phyloP scores from a whole-genome alignment of 2,329 filamentous ascomycete genomes.

The Xylariaceae sp. region DNA sequence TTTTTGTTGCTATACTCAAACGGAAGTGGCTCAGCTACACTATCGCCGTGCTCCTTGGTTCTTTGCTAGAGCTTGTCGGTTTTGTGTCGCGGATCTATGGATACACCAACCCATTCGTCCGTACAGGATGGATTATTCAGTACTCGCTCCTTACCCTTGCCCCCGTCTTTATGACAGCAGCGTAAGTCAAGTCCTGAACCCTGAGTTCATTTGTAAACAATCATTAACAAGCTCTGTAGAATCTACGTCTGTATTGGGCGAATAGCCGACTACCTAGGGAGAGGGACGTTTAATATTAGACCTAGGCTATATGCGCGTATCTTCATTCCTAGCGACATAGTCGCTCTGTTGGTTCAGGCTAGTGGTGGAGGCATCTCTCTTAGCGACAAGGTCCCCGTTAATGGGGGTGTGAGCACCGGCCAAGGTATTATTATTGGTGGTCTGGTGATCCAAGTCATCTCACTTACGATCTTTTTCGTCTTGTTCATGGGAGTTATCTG shows the following conservation, averaged over 20 bases:
- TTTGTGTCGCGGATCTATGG: slow-evolving; percentile 17
- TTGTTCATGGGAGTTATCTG: slow-evolving; percentile 25
- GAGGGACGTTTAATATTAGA: slow-evolving; percentile 27
- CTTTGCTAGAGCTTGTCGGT: slow-evolving; percentile 21
- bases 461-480: slow-evolving; percentile 24
- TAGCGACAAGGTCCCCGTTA: neutral
- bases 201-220: neutral
- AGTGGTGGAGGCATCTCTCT: slow-evolving; percentile 21
- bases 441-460: slow-evolving; percentile 23
- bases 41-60: slow-evolving; percentile 20
- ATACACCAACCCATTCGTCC: slow-evolving; percentile 20
- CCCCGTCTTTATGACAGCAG: slow-evolving; percentile 27
- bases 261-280: slow-evolving; percentile 28
- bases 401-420: slow-evolving; percentile 18
- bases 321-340: slow-evolving; percentile 24
- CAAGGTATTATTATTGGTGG: slow-evolving; percentile 24
- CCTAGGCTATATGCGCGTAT: slow-evolving; percentile 25
- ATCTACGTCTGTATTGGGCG: slow-evolving; percentile 29
- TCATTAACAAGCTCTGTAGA: slow-evolving; percentile 6
- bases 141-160: slow-evolving; percentile 25
- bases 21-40: slow-evolving; percentile 23
- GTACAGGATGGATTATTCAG: slow-evolving; percentile 23
- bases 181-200: slow-evolving; percentile 15
- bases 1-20: slow-evolving; percentile 7
- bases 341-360: slow-evolving; percentile 25